Evolutionary conservation across 805 yeast genomes (phyloP).

Genomic region (Saturnispora hagleri): DNA sequence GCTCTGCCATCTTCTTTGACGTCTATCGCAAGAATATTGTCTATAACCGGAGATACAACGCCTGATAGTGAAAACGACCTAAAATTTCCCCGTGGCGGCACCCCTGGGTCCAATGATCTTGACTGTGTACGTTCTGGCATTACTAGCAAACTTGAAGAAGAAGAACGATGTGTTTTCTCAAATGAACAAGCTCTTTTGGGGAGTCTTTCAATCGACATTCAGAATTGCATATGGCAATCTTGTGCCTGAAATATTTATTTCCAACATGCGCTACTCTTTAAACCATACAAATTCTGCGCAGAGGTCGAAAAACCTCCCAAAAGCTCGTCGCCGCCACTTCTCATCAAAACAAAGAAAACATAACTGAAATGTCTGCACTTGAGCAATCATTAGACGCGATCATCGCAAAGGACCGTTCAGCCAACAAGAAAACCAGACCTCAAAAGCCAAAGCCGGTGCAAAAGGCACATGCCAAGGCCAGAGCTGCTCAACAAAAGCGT

Average conservation of each 20-base stretch:
- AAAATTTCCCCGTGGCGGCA: not conserved
- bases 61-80: not conserved
- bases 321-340: not conserved
- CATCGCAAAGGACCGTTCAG: slow-evolving; percentile 45
- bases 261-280: not conserved
- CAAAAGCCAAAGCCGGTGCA: slow-evolving; percentile 11
- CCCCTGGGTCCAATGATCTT: not conserved
- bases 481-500: not conserved
- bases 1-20: not conserved
- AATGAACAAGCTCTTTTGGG: not conserved
- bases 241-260: not conserved
- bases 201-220: not conserved
- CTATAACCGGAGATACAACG: not conserved
- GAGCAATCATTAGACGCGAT: slow-evolving; percentile 95
- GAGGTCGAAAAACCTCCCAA: not conserved
- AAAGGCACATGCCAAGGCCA: not conserved
- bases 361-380: slow-evolving; percentile 59
- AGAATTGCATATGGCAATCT: not conserved
- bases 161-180: not conserved
- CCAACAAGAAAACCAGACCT: slow-evolving; percentile 10
- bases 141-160: not conserved
- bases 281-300: not conserved
- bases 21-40: not conserved
- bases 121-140: not conserved
- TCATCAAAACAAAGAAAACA: not conserved